These are phyloP conservation scores for Rhododendron ovatum DNA, from an alignment of 148 eudicot species.

Conservation along the genomic window DNA sequence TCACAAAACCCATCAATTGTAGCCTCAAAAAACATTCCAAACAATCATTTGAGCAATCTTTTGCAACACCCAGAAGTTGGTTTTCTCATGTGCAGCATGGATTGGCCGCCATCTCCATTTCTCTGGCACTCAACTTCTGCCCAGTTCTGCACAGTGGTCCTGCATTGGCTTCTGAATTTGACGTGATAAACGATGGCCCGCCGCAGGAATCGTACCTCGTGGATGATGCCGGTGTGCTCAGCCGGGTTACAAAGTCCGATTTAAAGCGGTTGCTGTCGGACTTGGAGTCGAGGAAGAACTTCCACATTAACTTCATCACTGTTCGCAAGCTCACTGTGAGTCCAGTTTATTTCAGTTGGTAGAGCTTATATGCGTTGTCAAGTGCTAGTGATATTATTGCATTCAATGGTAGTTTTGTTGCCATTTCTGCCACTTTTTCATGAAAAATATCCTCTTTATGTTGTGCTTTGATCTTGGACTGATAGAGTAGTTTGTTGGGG, in stretches of 20 bases:
- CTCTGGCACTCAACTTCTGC: slow-evolving; percentile 66
- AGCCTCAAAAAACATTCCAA: slow-evolving; percentile 39
- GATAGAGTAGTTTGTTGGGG: not conserved
- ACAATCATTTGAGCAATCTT: slow-evolving; percentile 25
- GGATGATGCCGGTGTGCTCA: slow-evolving; percentile 97
- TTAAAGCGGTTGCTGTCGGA: slow-evolving; percentile 77
- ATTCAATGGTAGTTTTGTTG: not conserved
- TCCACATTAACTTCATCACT: slow-evolving; percentile 72
- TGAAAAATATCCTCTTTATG: not conserved
- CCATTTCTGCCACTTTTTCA: not conserved
- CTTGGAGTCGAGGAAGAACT: slow-evolving; percentile 86
- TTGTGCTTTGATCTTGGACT: not conserved
- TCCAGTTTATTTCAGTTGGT: not conserved
- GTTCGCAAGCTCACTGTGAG: slow-evolving; percentile 88
- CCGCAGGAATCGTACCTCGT: slow-evolving; percentile 77
- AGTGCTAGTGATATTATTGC: not conserved
- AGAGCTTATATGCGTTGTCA: not conserved
- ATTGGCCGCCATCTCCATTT: slow-evolving; percentile 73
- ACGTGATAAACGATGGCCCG: slow-evolving; percentile 79
- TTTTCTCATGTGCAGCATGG: slow-evolving; percentile 68
- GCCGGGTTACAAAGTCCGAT: slow-evolving; percentile 79
- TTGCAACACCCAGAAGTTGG: slow-evolving; percentile 45
- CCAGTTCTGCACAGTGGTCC: slow-evolving; percentile 35
- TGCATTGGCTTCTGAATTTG: slow-evolving; percentile 82
- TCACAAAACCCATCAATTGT: slow-evolving; percentile 47